Conservation (phyloP, 441 rosid genomes). For the Adansonia madagascariensis region DNA sequence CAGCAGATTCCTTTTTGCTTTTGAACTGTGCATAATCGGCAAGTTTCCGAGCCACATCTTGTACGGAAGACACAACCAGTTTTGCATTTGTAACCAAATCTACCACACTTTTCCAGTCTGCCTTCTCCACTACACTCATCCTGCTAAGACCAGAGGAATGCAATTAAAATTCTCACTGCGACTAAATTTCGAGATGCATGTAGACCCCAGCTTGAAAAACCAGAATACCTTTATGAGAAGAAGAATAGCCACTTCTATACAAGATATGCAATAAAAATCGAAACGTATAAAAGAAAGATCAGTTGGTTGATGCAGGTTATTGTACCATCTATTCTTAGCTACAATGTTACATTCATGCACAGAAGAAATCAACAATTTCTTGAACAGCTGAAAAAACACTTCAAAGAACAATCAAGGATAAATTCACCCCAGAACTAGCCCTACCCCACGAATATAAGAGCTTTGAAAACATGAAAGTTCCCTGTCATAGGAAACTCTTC, state of each 20-base stretch:
- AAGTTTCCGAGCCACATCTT: slow-evolving; percentile 86
- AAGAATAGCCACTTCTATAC: background rate
- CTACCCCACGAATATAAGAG: background rate
- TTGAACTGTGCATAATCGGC: slow-evolving; percentile 78
- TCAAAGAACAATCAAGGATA: background rate
- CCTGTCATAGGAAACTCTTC: too few species aligned
- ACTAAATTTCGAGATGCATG: background rate
- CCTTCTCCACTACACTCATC: slow-evolving; percentile 81
- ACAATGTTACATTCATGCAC: background rate
- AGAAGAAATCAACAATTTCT: background rate
- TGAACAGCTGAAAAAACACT: background rate
- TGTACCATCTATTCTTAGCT: background rate
- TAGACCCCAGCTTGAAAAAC: background rate
- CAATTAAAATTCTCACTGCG: background rate
- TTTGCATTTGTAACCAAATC: slow-evolving; percentile 85
- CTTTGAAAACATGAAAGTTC: background rate
- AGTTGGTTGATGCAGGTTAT: background rate
- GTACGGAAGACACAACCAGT: slow-evolving; percentile 83
- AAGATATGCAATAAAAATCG: background rate
- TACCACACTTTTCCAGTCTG: slow-evolving; percentile 79
- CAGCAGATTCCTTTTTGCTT: slow-evolving; percentile 46
- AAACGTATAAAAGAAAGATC: background rate
- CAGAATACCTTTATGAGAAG: background rate
- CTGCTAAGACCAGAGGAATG: slow-evolving; percentile 41
- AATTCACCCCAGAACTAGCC: background rate